These are phyloP conservation scores for Venturiaceae sp. DNA, from an alignment of 2,329 filamentous ascomycete species.

Conservation along the genomic window DNA sequence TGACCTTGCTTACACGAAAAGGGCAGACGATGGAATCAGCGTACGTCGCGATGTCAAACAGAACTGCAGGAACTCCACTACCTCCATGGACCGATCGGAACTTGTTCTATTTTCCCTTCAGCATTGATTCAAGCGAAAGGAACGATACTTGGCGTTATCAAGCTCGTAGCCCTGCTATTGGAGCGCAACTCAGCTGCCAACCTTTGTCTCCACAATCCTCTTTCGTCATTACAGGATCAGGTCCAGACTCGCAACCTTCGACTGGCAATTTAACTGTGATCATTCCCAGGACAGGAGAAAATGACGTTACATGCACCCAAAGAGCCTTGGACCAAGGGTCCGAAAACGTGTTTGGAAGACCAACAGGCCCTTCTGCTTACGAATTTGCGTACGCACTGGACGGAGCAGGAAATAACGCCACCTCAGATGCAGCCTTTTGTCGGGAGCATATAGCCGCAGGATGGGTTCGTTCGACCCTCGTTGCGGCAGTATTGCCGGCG, in stretches of 20 bases:
- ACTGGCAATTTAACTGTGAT: not conserved
- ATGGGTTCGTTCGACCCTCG: slow-evolving; percentile 16
- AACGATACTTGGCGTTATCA: slow-evolving; percentile 11
- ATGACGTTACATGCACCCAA: not conserved
- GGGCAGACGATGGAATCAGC: slow-evolving; percentile 25
- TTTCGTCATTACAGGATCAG: not conserved
- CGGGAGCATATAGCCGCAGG: slow-evolving; percentile 14
- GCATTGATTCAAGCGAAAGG: not conserved
- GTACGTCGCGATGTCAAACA: slow-evolving; percentile 35
- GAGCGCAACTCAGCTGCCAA: slow-evolving; percentile 24
- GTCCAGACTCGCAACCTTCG: not conserved
- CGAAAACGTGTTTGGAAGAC: not conserved
- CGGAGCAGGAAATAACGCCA: not conserved
- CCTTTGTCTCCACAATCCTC: not conserved
- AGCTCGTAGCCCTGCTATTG: slow-evolving; percentile 23
- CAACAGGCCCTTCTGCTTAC: not conserved
- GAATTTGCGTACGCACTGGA: not conserved
- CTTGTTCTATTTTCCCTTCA: slow-evolving; percentile 40
- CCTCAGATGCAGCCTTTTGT: not conserved
- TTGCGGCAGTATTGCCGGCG: not conserved
- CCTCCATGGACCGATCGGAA: slow-evolving; percentile 40
- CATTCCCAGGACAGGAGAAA: not conserved
- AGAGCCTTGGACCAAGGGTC: not conserved
- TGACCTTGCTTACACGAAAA: too few species aligned
- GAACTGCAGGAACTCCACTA: slow-evolving; percentile 30